Evolutionary conservation across 2,329 filamentous ascomycete species (phyloP).

Genomic region (Chaetothyriales sp.): DNA sequence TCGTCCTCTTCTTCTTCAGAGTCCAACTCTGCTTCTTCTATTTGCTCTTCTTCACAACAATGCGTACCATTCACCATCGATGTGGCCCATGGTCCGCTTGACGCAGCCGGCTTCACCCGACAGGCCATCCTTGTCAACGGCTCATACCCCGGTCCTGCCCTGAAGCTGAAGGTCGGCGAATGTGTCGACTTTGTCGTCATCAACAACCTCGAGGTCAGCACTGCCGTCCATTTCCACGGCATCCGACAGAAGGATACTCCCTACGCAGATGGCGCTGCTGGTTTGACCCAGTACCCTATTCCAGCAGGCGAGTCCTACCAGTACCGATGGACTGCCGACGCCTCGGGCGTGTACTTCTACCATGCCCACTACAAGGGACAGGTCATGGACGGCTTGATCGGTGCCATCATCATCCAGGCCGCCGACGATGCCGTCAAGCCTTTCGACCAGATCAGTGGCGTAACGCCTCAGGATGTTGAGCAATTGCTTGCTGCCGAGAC

Average conservation of each 20-base stretch:
- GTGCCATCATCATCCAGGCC: slow-evolving; percentile 45
- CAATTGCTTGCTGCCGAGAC: slow-evolving; percentile 37
- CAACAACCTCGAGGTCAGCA: slow-evolving; percentile 50
- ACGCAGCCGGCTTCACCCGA: slow-evolving; percentile 31
- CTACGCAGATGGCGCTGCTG: slow-evolving; percentile 56
- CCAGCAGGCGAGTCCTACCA: slow-evolving; percentile 46
- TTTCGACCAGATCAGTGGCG: slow-evolving; percentile 33
- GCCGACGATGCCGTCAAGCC: slow-evolving; percentile 27
- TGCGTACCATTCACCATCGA: slow-evolving; percentile 20
- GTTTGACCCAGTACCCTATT: slow-evolving; percentile 53
- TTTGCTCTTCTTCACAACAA: slow-evolving; percentile 8
- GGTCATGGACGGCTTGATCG: slow-evolving; percentile 54
- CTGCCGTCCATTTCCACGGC: slow-evolving; percentile 63
- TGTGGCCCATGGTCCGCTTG: slow-evolving; percentile 23
- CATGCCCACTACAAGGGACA: slow-evolving; percentile 52
- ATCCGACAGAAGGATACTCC: slow-evolving; percentile 63
- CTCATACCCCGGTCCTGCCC: slow-evolving; percentile 56
- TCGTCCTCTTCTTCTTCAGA: too few species aligned
- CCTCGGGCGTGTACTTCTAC: slow-evolving; percentile 47
- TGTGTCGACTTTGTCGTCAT: slow-evolving; percentile 52
- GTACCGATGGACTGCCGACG: slow-evolving; percentile 40
- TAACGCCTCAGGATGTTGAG: slow-evolving; percentile 22
- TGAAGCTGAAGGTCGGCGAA: slow-evolving; percentile 61
- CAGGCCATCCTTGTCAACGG: slow-evolving; percentile 56
- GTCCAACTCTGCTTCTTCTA: too few species aligned